phyloP scores from a whole-genome alignment of 805 yeast genomes.

The Suhomyces sp. region DNA sequence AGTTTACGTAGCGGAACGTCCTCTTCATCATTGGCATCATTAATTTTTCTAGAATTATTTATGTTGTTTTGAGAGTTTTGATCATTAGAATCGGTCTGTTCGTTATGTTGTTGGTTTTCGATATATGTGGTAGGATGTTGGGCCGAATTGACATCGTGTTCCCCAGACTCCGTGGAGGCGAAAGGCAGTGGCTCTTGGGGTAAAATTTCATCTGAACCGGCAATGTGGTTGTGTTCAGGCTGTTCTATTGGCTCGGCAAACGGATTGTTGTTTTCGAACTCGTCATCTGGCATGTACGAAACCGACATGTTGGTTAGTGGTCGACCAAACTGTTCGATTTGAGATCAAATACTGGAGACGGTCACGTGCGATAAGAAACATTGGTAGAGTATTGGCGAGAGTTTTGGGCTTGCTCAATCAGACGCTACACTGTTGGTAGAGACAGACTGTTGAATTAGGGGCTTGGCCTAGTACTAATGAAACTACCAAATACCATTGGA shows the following conservation, averaged over 20 bases:
- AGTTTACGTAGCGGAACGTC: slow-evolving; percentile 43
- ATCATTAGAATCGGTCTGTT: neutral
- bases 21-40: slow-evolving; percentile 20
- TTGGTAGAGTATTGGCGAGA: too few relatives aligned
- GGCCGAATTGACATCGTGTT: neutral
- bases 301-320: slow-evolving; percentile 5
- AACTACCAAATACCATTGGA: too few relatives aligned
- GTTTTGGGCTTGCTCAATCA: neutral
- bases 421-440: too few relatives aligned
- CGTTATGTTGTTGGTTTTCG: neutral
- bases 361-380: neutral
- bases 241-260: slow-evolving; percentile 32
- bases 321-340: neutral
- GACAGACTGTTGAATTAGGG: too few relatives aligned
- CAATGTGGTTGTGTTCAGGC: neutral
- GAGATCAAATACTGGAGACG: neutral
- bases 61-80: neutral
- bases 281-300: slow-evolving; percentile 16
- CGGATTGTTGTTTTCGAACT: slow-evolving; percentile 44
- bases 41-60: slow-evolving; percentile 21
- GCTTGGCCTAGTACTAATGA: too few relatives aligned
- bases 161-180: neutral
- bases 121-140: too few relatives aligned
- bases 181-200: neutral
- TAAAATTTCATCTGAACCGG: neutral